A percentile compares a stretch with the other conserved stretches of the same genome.
These are phyloP conservation scores for Heterobasidion parviporum DNA, from an alignment of 1,284 basidiomycete species.

Conservation along the genomic window DNA sequence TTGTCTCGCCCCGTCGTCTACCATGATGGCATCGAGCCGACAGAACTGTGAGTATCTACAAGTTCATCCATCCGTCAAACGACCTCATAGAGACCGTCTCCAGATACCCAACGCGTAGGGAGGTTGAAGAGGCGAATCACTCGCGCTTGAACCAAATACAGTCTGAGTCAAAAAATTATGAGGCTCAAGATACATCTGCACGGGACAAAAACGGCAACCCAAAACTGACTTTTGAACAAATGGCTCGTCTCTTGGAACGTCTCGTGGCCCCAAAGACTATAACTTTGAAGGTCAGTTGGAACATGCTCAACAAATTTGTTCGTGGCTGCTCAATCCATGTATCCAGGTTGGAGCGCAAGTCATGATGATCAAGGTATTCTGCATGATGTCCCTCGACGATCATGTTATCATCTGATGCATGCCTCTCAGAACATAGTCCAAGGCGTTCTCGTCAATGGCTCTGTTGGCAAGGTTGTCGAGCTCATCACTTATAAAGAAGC, in stretches of 20 bases:
- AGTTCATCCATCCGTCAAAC: too few species aligned
- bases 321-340: not conserved
- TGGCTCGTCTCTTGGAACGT: slow-evolving; percentile 19
- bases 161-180: slow-evolving; percentile 25
- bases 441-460: slow-evolving; percentile 78
- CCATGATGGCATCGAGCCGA: slow-evolving; percentile 71
- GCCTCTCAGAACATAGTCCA: slow-evolving; percentile 40
- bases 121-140: slow-evolving; percentile 53
- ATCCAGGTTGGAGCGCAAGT: slow-evolving; percentile 26
- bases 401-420: not conserved
- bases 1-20: slow-evolving; percentile 57
- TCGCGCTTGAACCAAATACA: slow-evolving; percentile 29
- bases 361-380: slow-evolving; percentile 34
- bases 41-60: slow-evolving; percentile 57
- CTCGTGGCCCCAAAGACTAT: slow-evolving; percentile 17
- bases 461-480: slow-evolving; percentile 72
- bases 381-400: not conserved
- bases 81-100: slow-evolving; percentile 19
- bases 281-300: slow-evolving; percentile 15
- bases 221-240: slow-evolving; percentile 11
- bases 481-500: slow-evolving; percentile 33
- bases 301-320: not conserved
- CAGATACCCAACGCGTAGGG: slow-evolving; percentile 51
- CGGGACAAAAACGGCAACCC: slow-evolving; percentile 15
- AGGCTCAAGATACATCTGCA: slow-evolving; percentile 26